phyloP scores from a whole-genome alignment of 208 protist genomes.

The Naegleria fowleri region DNA sequence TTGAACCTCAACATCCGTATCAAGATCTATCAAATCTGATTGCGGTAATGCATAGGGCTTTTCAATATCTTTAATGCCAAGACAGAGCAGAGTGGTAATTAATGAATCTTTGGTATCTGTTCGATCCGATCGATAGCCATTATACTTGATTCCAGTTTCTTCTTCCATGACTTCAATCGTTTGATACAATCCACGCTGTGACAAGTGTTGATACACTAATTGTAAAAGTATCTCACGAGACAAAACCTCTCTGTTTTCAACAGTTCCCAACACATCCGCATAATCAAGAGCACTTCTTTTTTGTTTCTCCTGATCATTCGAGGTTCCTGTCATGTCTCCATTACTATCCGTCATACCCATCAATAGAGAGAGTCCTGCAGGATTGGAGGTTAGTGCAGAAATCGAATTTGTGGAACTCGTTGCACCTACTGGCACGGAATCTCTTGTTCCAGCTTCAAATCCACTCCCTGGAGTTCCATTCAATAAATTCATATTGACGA shows the following conservation, averaged over 20 bases:
- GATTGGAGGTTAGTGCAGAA: not conserved
- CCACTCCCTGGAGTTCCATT: not conserved
- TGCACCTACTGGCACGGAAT: not conserved
- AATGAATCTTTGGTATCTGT: not conserved
- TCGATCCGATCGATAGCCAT: not conserved
- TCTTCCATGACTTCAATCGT: not conserved
- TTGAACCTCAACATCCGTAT: not conserved
- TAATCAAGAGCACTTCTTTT: not conserved
- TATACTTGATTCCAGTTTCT: constrained; percentile 19
- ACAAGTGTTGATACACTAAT: constrained; percentile 18
- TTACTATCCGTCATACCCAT: not conserved
- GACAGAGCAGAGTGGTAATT: not conserved
- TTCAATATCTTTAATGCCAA: constrained; percentile 7
- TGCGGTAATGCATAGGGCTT: not conserved
- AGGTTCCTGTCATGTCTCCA: not conserved
- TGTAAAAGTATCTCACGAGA: not conserved
- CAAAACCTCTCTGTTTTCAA: not conserved
- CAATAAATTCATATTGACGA: not conserved
- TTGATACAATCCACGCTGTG: not conserved
- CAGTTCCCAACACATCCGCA: not conserved
- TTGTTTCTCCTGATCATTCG: not conserved
- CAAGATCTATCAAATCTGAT: not conserved
- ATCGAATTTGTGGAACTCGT: not conserved
- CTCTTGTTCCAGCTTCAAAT: not conserved
- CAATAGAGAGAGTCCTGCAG: not conserved